These are phyloP conservation scores for Chaetomium tenue DNA, from an alignment of 495 filamentous ascomycete genomes.

Conservation along the genomic window DNA sequence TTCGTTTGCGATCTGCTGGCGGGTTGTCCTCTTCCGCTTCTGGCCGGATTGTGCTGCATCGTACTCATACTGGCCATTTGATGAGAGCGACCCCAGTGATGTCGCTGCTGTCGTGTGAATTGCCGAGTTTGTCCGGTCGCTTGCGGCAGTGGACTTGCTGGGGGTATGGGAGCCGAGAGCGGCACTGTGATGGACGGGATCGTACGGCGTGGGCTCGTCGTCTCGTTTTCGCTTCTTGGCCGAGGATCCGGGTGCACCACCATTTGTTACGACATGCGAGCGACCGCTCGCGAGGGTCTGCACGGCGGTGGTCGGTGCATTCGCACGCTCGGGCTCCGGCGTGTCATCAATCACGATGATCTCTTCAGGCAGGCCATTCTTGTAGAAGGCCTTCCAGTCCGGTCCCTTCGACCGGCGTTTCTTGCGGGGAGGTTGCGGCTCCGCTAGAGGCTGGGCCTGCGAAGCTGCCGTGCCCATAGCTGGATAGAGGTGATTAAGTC, in stretches of 20 bases:
- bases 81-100: conserved; percentile 69
- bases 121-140: conserved; percentile 80
- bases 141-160: conserved; percentile 68
- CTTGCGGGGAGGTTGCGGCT: conserved; percentile 45
- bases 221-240: conserved; percentile 54
- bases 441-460: conserved; percentile 33
- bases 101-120: conserved; percentile 87
- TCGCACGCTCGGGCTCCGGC: conserved; percentile 58
- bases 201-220: conserved; percentile 44
- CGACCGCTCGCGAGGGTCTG: conserved; percentile 36
- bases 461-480: conserved; percentile 42
- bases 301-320: conserved; percentile 30
- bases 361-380: conserved; percentile 88
- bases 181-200: conserved; percentile 42
- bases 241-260: conserved; percentile 26
- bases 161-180: conserved; percentile 68
- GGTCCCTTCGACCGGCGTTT: conserved; percentile 61
- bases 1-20: conserved; percentile 74
- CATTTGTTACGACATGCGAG: conserved; percentile 20
- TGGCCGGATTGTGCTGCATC: conserved; percentile 59
- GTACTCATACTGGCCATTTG: conserved; percentile 62
- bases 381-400: conserved; percentile 89
- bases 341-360: conserved; percentile 95
- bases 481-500: conserved; percentile 28
- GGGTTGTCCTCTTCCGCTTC: conserved; percentile 82